Conservation (phyloP, 805 yeast genomes). For the Lachancea dasiensis region DNA sequence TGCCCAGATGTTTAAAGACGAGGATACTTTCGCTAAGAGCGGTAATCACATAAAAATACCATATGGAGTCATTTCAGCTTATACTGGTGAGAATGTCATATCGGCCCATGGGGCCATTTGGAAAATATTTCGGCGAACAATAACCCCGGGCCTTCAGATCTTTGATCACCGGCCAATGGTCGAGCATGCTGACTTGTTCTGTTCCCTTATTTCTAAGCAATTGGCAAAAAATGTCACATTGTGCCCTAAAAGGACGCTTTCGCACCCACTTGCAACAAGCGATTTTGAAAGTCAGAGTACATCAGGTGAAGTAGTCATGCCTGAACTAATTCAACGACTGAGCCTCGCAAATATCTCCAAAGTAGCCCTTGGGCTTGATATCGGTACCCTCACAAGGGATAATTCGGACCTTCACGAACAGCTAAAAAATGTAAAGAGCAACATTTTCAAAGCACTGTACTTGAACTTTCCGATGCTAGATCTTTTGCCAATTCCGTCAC, state of each 20-base stretch:
- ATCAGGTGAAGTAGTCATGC: conserved; percentile 21
- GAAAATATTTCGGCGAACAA: conserved; percentile 41
- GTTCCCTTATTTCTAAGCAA: conserved; percentile 1
- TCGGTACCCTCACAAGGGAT: conserved; percentile 34
- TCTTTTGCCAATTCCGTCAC: conserved; percentile 41
- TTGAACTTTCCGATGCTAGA: conserved; percentile 54
- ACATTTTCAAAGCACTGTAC: conserved; percentile 49
- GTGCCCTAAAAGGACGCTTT: background rate
- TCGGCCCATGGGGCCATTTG: conserved; percentile 52
- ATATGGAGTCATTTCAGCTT: conserved; percentile 45
- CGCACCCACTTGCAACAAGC: background rate
- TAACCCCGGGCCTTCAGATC: conserved; percentile 45
- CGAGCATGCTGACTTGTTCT: conserved; percentile 31
- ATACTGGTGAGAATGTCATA: conserved; percentile 56
- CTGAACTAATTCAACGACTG: conserved; percentile 42
- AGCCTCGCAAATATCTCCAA: conserved; percentile 46
- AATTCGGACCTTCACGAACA: conserved; percentile 31
- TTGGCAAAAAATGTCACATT: background rate
- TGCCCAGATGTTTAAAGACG: conserved; percentile 42
- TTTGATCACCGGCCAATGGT: conserved; percentile 38
- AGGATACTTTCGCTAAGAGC: conserved; percentile 47
- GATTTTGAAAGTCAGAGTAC: background rate
- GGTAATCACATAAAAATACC: conserved; percentile 58
- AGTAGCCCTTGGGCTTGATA: conserved; percentile 45
- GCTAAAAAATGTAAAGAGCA: conserved; percentile 41